These are phyloP conservation scores for Forsythia suspensa DNA, from an alignment of 257 asterid genomes.

Conservation along the genomic window DNA sequence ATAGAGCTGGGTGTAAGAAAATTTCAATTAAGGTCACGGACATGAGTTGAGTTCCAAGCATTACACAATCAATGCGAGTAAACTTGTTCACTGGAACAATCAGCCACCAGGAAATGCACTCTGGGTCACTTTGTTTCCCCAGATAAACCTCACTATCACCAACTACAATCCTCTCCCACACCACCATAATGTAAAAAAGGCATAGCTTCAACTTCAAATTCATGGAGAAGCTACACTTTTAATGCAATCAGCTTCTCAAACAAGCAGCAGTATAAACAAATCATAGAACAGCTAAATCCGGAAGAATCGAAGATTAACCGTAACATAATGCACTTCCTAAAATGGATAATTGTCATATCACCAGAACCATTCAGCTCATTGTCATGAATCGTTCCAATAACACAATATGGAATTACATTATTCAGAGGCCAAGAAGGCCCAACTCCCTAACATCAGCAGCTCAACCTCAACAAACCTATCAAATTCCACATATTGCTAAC, in stretches of 20 bases:
- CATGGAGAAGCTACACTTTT: not conserved
- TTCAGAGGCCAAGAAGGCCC: not conserved
- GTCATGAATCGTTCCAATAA: slow-evolving; percentile 23
- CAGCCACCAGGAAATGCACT: not conserved
- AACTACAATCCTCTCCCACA: not conserved
- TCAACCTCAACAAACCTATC: slow-evolving; percentile 11
- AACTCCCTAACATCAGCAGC: slow-evolving; percentile 17
- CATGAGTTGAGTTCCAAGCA: not conserved
- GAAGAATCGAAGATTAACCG: not conserved
- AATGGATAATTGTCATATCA: slow-evolving; percentile 10
- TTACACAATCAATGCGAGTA: not conserved
- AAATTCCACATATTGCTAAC: slow-evolving; percentile 13
- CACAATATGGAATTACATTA: slow-evolving; percentile 9
- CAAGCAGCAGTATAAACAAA: slow-evolving; percentile 1
- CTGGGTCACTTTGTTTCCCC: not conserved
- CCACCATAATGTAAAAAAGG: not conserved
- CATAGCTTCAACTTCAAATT: not conserved
- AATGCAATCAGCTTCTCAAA: not conserved
- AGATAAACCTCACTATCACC: not conserved
- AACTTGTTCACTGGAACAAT: slow-evolving; percentile 12
- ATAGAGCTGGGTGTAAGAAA: not conserved
- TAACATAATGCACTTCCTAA: not conserved
- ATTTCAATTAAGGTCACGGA: not conserved
- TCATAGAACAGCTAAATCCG: not conserved
- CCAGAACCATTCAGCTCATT: slow-evolving; percentile 9